Evolutionary conservation across 331 rosid genomes (phyloP), one percentile per base, ranked within the genome.

Genomic region (Quercus phellos): DNA sequence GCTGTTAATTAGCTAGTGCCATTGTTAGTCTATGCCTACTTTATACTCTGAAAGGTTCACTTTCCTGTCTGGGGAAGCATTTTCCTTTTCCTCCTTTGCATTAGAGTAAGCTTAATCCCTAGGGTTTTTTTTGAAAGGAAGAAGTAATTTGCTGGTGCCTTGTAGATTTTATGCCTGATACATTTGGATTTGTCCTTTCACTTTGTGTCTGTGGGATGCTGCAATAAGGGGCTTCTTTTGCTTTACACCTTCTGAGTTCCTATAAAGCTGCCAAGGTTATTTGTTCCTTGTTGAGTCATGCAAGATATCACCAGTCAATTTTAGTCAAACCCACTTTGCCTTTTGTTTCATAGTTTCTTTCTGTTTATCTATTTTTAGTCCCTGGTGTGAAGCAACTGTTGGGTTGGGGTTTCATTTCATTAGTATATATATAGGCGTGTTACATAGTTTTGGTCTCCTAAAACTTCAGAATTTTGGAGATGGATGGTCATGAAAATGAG

Each of bases 31-130:
- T 61, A 77, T 75, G 86, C 87, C 84, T 75, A 77, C 98, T 90
- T 94, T 92, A 90, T 90, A 90, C 97, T 91, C 96, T 88, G 89
- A 95, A 95, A 95, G 96, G 89, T 88, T 88, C 88, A 82, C 99
- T 93, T 93, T 95, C 93, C 84, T 91, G 91, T 89, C 88, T 83
- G 71, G 74, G 72, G 76, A 54, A 78, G 78, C 84, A 79, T 79
- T 84, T 82, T 74, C 74, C 56, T 59, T 51, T 66, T 72, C 71
- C 73, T 51, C 55, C 73, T 73, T 78, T 67, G 90, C 84, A 83
- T 73, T 84, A 78, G 81, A 69, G 88, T 54, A 80, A 80, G 89
- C 82, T 88, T 78, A 86, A 89, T 88, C 87, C 87, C 85, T 83
- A 82, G 81, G 87, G 94, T 87, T 86, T 79, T 79, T 72, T 79